phyloP scores from a whole-genome alignment of 768 basidiomycete species.

The Coprinellus aureogranulatus region DNA sequence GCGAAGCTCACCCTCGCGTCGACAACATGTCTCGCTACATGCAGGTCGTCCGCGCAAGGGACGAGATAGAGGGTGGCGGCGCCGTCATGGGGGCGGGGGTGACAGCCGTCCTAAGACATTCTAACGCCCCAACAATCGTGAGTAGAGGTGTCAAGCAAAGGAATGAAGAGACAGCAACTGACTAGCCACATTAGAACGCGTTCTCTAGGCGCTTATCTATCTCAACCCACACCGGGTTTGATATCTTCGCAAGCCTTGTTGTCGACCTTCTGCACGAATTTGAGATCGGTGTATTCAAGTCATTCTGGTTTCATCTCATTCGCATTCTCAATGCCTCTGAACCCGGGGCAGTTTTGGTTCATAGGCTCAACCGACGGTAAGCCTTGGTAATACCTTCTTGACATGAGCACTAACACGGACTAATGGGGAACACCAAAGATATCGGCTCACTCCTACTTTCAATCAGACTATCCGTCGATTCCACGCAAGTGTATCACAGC shows the following conservation, averaged over 20 bases:
- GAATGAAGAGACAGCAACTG: too few species aligned
- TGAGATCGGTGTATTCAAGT: not conserved
- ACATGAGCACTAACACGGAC: too few species aligned
- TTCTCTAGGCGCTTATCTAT: slow-evolving; percentile 22
- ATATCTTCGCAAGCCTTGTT: slow-evolving; percentile 12
- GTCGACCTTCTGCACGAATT: too few species aligned
- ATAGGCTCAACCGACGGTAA: slow-evolving; percentile 38
- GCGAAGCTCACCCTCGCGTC: not conserved
- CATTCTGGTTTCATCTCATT: slow-evolving; percentile 33
- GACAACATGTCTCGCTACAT: not conserved
- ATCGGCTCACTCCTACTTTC: slow-evolving; percentile 21
- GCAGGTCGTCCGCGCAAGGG: too few species aligned
- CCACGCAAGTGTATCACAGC: slow-evolving; percentile 24
- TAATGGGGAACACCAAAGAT: slow-evolving; percentile 21
- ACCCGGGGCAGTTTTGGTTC: slow-evolving; percentile 13
- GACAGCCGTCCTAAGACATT: not conserved
- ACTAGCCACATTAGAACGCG: slow-evolving; percentile 26
- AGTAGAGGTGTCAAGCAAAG: too few species aligned
- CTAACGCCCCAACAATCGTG: too few species aligned
- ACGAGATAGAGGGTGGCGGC: not conserved
- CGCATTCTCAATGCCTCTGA: slow-evolving; percentile 25
- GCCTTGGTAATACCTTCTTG: too few species aligned
- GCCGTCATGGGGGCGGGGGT: not conserved
- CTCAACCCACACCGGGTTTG: slow-evolving; percentile 17
- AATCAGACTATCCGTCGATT: slow-evolving; percentile 32